A percentile compares a stretch with the other conserved stretches of the same genome.
phyloP scores from a whole-genome alignment of 2,329 filamentous ascomycete genomes.

The Hypoxylon sp. region DNA sequence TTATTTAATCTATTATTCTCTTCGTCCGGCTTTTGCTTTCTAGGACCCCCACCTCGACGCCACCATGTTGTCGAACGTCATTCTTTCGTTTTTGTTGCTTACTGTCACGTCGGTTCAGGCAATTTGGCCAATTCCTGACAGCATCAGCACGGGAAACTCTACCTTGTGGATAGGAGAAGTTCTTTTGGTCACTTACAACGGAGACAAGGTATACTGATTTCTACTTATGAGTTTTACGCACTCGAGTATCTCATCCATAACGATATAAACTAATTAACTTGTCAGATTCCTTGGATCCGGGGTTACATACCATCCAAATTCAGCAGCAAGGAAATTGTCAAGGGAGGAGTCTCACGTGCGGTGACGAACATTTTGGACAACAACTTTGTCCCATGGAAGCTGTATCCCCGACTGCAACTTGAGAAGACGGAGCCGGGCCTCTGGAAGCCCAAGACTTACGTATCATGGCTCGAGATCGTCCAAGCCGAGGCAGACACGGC shows the following conservation, averaged over 20 bases:
- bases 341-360: conserved; percentile 71
- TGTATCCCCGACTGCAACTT: conserved; percentile 72
- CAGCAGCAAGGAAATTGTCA: conserved; percentile 68
- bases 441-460: conserved; percentile 60
- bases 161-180: conserved; percentile 68
- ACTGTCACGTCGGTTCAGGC: conserved; percentile 62
- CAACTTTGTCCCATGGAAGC: conserved; percentile 83
- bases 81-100: conserved; percentile 59
- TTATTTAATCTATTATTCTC: conserved; percentile 28
- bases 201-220: conserved; percentile 66
- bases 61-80: conserved; percentile 48
- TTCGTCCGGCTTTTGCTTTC: conserved; percentile 33
- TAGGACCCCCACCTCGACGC: conserved; percentile 37
- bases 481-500: conserved; percentile 70
- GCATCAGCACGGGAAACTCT: conserved; percentile 65
- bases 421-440: conserved; percentile 74
- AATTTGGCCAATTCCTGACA: conserved; percentile 71
- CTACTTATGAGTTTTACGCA: conserved; percentile 45
- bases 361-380: conserved; percentile 75
- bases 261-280: conserved; percentile 53
- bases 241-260: conserved; percentile 33
- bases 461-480: conserved; percentile 73
- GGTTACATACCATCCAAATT: conserved; percentile 62
- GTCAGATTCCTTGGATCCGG: conserved; percentile 65
- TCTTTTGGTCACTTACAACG: conserved; percentile 72